phyloP scores from a whole-genome alignment of 2,329 filamentous ascomycete genomes.

The Alternaria triticimaculans region DNA sequence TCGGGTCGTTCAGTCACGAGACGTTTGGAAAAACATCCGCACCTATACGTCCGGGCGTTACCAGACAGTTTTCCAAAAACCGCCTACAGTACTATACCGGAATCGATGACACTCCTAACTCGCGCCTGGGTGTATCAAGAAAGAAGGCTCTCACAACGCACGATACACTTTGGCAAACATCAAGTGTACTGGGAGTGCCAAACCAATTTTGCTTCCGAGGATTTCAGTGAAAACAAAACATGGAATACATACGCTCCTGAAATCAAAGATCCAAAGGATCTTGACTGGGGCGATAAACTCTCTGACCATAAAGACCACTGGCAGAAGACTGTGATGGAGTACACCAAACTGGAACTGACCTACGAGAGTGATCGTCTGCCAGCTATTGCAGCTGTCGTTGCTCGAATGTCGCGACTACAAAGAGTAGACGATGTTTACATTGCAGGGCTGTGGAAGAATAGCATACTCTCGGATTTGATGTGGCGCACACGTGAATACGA shows the following conservation, averaged over 20 bases:
- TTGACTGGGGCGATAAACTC: too few species aligned
- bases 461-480: neutral
- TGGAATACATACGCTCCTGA: too few species aligned
- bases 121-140: neutral
- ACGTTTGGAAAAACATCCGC: neutral
- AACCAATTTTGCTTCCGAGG: neutral
- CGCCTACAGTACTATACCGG: fast-evolving
- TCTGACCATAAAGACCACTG: neutral
- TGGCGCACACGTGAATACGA: fast-evolving
- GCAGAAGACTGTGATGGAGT: neutral
- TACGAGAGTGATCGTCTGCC: neutral
- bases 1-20: neutral
- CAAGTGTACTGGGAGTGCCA: neutral
- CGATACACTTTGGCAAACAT: neutral
- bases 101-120: neutral
- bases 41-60: neutral
- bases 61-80: neutral
- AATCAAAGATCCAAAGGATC: too few species aligned
- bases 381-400: neutral
- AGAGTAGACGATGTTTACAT: neutral
- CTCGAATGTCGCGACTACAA: neutral
- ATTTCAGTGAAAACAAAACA: neutral
- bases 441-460: neutral
- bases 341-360: neutral
- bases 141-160: neutral